These are phyloP conservation scores for Hansenula sp. DNA, from an alignment of 1,139 yeast species.

Conservation along the genomic window DNA sequence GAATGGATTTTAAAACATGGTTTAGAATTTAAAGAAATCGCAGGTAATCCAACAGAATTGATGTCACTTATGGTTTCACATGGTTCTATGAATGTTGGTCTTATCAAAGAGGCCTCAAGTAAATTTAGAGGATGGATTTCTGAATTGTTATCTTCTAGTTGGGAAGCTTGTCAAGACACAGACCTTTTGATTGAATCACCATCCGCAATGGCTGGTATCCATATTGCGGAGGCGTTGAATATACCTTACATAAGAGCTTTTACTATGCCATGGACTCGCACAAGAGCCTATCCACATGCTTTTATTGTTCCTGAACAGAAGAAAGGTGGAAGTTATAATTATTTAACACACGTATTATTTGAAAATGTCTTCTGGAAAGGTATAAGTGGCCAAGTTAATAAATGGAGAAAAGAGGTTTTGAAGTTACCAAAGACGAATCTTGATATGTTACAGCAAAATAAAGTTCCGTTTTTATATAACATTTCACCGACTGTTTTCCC, in stretches of 20 bases:
- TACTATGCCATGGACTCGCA: constrained; percentile 98
- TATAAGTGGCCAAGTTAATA: constrained; percentile 80
- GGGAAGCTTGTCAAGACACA: constrained; percentile 83
- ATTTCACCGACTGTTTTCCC: constrained; percentile 86
- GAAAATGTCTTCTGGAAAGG: constrained; percentile 95
- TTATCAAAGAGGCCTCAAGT: constrained; percentile 76
- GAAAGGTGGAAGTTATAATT: constrained; percentile 89
- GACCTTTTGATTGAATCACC: constrained; percentile 91
- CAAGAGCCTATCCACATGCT: constrained; percentile 95
- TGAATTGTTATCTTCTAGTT: constrained; percentile 64
- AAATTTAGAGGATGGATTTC: constrained; percentile 80
- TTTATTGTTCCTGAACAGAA: constrained; percentile 92
- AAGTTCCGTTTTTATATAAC: constrained; percentile 85
- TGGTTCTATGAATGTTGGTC: constrained; percentile 80
- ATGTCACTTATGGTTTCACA: constrained; percentile 92
- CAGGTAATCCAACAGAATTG: constrained; percentile 90
- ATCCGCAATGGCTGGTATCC: constrained; percentile 93
- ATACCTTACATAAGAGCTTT: constrained; percentile 93
- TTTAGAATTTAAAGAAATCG: constrained; percentile 66
- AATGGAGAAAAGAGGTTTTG: constrained; percentile 74
- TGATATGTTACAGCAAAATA: constrained; percentile 66
- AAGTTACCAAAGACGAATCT: constrained; percentile 67
- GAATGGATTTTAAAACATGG: constrained; percentile 71
- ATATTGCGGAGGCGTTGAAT: constrained; percentile 85
- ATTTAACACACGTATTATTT: constrained; percentile 86